Conservation (phyloP, 352 stramenopile species). For the Pythium sp. region DNA sequence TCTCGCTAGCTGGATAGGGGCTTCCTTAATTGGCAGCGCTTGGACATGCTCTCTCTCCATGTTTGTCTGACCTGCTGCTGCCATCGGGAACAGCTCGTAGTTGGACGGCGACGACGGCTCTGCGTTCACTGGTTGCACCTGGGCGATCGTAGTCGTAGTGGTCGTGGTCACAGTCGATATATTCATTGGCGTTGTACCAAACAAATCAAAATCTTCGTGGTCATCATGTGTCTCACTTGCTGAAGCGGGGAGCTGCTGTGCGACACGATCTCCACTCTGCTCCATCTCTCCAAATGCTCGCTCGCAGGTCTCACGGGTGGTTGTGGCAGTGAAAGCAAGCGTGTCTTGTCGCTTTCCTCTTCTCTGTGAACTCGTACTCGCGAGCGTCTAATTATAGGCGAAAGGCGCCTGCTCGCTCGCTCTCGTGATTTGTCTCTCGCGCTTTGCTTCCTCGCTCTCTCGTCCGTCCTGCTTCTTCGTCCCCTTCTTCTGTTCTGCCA, state of each 20-base stretch:
- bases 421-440: neutral
- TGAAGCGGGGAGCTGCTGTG: neutral
- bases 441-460: slow-evolving; percentile 5
- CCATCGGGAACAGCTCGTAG: slow-evolving; percentile 43
- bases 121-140: neutral
- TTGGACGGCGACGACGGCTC: slow-evolving; percentile 22
- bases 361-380: neutral
- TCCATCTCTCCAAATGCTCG: slow-evolving; percentile 3
- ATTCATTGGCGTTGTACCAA: slow-evolving; percentile 1
- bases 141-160: neutral
- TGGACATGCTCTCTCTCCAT: slow-evolving; percentile 1
- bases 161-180: neutral
- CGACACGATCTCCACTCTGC: slow-evolving; percentile 1
- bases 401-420: neutral
- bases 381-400: neutral
- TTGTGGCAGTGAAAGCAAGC: neutral
- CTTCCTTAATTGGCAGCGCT: slow-evolving; percentile 5
- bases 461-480: neutral
- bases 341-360: neutral
- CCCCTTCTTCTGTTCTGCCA: slow-evolving; percentile 5
- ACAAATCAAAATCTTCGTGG: slow-evolving; percentile 14
- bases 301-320: neutral
- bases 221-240: slow-evolving; percentile 2
- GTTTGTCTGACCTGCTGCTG: slow-evolving; percentile 6
- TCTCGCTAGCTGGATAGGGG: slow-evolving; percentile 5